Conservation (phyloP, 257 asterid genomes). For the Petunia axillaris region DNA sequence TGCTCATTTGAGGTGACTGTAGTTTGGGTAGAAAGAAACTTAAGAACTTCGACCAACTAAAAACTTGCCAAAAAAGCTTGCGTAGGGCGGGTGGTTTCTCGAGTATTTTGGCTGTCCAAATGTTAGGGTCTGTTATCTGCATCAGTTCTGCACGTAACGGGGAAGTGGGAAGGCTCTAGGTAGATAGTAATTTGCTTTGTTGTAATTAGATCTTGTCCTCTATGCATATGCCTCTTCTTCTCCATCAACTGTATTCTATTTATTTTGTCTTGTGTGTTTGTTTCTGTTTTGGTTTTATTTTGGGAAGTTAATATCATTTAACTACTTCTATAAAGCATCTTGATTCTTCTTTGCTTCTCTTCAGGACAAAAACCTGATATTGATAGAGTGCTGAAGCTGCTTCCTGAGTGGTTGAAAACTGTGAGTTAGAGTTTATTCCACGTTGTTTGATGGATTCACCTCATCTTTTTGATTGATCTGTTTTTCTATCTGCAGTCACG, state of each 20-base stretch:
- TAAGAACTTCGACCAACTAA: background rate
- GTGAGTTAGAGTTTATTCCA: slow-evolving; percentile 48
- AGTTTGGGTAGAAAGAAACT: background rate
- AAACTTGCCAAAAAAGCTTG: background rate
- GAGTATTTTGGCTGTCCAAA: background rate
- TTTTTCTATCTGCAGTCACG: background rate
- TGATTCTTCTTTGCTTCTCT: background rate
- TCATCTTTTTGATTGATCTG: background rate
- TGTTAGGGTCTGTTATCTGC: slow-evolving; percentile 1
- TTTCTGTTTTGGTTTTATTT: background rate
- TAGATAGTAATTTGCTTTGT: background rate
- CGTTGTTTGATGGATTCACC: background rate
- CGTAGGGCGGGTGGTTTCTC: background rate
- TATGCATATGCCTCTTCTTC: background rate
- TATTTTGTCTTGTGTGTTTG: background rate
- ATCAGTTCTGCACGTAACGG: slow-evolving; percentile 9
- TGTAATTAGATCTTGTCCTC: slow-evolving; percentile 6
- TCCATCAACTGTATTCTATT: slow-evolving; percentile 2
- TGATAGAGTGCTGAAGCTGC: slow-evolving; percentile 67
- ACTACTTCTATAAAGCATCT: background rate
- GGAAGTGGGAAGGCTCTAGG: background rate
- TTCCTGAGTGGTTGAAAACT: slow-evolving; percentile 77
- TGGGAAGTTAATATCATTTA: background rate
- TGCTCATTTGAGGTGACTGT: slow-evolving; percentile 5
- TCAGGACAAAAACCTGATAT: slow-evolving; percentile 59